These are phyloP conservation scores for Caryopteris hybrid DNA, from an alignment of 305 asterid species.

Conservation along the genomic window DNA sequence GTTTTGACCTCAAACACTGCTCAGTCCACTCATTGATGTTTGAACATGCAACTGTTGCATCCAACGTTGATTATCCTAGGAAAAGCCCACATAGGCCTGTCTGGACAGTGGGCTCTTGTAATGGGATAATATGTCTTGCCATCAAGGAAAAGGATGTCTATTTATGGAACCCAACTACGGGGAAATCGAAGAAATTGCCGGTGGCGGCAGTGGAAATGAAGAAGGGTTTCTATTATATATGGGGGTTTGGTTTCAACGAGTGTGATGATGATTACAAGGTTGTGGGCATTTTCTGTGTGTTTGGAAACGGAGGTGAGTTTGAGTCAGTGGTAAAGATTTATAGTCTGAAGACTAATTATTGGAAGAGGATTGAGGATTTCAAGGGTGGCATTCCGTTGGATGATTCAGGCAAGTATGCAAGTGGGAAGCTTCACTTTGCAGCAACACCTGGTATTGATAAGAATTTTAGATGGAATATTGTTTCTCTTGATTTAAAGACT, in stretches of 20 bases:
- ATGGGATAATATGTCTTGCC: constrained; percentile 47
- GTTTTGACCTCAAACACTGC: constrained; percentile 25
- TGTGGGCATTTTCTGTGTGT: constrained; percentile 32
- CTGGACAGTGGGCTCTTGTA: constrained; percentile 45
- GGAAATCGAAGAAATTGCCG: constrained; percentile 35
- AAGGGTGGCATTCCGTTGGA: constrained; percentile 27
- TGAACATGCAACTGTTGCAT: constrained; percentile 11
- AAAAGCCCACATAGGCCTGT: constrained; percentile 22
- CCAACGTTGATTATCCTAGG: constrained; percentile 31
- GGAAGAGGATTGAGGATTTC: constrained; percentile 42
- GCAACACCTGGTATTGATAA: constrained; percentile 2
- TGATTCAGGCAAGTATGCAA: constrained; percentile 37
- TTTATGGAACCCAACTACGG: constrained; percentile 52
- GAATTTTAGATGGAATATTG: constrained; percentile 27
- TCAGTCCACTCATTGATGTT: constrained; percentile 23
- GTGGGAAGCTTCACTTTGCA: constrained; percentile 54
- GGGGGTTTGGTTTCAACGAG: constrained; percentile 45
- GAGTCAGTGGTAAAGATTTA: constrained; percentile 34
- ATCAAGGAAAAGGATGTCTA: constrained; percentile 21
- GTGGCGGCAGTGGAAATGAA: constrained; percentile 10
- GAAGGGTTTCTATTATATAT: constrained; percentile 15
- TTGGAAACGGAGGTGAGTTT: neutral
- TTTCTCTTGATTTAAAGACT: constrained; percentile 38
- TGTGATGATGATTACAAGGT: constrained; percentile 50
- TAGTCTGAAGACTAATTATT: constrained; percentile 35